A percentile compares a stretch with the other conserved stretches of the same genome.
Evolutionary conservation across 768 basidiomycete genomes (phyloP).

Genomic region (Leccinum subgranulosum): DNA sequence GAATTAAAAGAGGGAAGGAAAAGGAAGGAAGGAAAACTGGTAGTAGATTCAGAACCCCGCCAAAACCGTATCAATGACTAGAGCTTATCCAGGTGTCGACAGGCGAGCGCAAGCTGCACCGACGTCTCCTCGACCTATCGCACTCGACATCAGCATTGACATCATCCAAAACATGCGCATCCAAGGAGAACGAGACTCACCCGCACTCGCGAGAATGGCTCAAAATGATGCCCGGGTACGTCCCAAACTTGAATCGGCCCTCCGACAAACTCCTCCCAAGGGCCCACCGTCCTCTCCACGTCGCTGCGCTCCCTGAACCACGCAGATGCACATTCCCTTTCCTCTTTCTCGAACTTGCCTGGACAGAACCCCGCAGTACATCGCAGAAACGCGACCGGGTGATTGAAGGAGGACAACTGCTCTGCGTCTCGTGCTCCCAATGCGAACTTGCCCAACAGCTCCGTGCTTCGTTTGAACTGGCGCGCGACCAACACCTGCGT

Average conservation of each 20-base stretch:
- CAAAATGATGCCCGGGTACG: conserved; percentile 68
- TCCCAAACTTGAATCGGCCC: conserved; percentile 42
- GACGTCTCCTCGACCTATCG: conserved; percentile 23
- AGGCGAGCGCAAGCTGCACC: conserved; percentile 20
- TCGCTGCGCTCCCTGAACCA: conserved; percentile 53
- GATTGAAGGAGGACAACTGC: background rate
- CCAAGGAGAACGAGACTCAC: conserved; percentile 35
- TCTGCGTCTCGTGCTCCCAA: conserved; percentile 9
- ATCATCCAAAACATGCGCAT: background rate
- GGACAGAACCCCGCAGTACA: conserved; percentile 46
- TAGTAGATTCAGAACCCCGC: too few relatives aligned
- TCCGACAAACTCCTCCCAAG: conserved; percentile 48
- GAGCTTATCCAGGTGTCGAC: conserved; percentile 10
- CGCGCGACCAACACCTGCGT: conserved; percentile 37
- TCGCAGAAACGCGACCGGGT: conserved; percentile 47
- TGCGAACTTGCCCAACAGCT: conserved; percentile 44
- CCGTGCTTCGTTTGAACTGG: conserved; percentile 50
- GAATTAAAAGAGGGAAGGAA: background rate
- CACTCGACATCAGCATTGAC: background rate
- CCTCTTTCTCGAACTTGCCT: conserved; percentile 20
- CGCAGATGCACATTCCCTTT: conserved; percentile 32
- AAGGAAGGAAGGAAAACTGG: background rate
- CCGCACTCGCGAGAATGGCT: conserved; percentile 48
- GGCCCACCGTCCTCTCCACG: conserved; percentile 28
- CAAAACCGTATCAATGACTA: background rate